phyloP scores from a whole-genome alignment of 2,329 filamentous ascomycete genomes.

The Apiospora aurea region DNA sequence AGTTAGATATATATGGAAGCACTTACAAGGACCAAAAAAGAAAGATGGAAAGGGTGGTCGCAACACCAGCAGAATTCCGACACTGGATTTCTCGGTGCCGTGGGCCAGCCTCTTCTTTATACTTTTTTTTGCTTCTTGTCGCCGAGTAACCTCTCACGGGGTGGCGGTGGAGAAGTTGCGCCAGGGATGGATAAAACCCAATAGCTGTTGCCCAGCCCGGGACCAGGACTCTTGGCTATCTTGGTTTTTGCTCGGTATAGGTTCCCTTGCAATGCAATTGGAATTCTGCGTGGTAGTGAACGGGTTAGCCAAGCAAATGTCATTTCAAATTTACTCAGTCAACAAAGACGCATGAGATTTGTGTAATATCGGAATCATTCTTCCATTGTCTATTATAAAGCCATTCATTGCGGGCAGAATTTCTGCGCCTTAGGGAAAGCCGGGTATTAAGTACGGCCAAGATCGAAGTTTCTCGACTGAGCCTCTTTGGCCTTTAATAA shows the following conservation, averaged over 20 bases:
- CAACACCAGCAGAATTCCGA: not conserved
- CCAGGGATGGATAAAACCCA: not conserved
- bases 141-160: not conserved
- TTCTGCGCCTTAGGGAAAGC: not conserved
- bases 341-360: not conserved
- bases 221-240: not conserved
- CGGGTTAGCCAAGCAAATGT: not conserved
- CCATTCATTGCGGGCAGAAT: not conserved
- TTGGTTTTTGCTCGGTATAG: not conserved
- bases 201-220: not conserved
- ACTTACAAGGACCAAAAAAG: too few relatives aligned
- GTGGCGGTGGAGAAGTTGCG: not conserved
- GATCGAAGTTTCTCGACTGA: not conserved
- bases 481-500: not conserved
- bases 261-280: not conserved
- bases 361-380: not conserved
- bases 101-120: not conserved
- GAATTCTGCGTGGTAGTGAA: too few relatives aligned
- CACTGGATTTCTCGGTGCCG: not conserved
- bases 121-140: not conserved
- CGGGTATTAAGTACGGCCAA: not conserved
- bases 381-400: not conserved
- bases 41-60: not conserved
- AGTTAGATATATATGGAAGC: not conserved
- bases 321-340: not conserved